Evolutionary conservation across 2,329 filamentous ascomycete species (phyloP), one percentile per base, ranked within the genome.

Genomic region (Elsinoe fawcettii): DNA sequence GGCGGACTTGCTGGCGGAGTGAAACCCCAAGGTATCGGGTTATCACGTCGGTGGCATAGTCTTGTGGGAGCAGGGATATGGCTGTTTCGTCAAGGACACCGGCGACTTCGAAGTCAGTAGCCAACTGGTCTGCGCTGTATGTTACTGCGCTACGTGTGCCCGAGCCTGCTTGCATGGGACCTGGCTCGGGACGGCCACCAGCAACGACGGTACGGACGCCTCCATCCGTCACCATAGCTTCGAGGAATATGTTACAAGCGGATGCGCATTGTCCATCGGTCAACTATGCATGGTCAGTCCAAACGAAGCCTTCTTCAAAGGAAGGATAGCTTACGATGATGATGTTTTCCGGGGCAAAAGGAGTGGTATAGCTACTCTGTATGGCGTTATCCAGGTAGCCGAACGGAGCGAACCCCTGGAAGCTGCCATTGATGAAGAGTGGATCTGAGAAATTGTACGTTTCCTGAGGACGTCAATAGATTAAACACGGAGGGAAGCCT

Each of bases 1-100:
- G 53, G 1, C 71, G 66, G n/a, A 74, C 61, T 51, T 71, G 69
- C 43, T 73, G 71, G n/a, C 69, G 67, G 30, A 74, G 62, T 51
- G 69, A 74, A 61, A 74, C 55, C 18, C 62, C 62, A 1, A 63
- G 64, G 36, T 62, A 66, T 18, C 58, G 63, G 18, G 65, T 59
- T 41, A 36, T 65, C 7, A 71, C 65, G 14, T 66, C 66, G 22
- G 32, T 62, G 57, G 59, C 61, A 39, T 59, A 58, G 44, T 63
- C 56, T 51, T 12, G 36, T 34, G 16, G 56, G 37, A 14, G 12
- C 22, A 9, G 20, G 27, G 5, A 27, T 30, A 47, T n/a, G 20
- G 56, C 54, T 7, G 60, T 63, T 12, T 56, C 22, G 37, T 66
- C 63, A 16, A 63, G 44, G 14, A 6, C 32, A 53, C 70, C 62